phyloP scores from a whole-genome alignment of 2,329 filamentous ascomycete species.

The Phialophora expanda region DNA sequence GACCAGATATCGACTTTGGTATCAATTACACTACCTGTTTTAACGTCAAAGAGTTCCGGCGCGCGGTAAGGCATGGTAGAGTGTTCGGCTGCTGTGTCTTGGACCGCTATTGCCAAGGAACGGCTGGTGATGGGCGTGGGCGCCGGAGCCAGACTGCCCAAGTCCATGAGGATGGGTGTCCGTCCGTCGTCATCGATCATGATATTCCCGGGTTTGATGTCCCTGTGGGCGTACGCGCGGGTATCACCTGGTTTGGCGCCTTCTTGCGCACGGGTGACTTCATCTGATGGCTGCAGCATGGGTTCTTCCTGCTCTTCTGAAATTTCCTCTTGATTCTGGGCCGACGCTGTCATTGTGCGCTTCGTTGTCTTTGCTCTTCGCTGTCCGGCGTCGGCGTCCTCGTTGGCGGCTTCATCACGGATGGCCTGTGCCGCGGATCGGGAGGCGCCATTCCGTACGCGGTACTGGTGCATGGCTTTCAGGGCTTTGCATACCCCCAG shows the following conservation, averaged over 20 bases:
- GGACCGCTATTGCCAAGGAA: constrained; percentile 86
- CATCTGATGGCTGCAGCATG: constrained; percentile 72
- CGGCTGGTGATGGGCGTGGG: constrained; percentile 89
- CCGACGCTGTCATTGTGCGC: constrained; percentile 50
- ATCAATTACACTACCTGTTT: constrained; percentile 87
- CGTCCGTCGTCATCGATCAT: constrained; percentile 95
- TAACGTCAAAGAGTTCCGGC: constrained; percentile 96
- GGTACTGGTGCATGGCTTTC: constrained; percentile 89
- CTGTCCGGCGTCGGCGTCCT: constrained; percentile 53
- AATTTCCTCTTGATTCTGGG: constrained; percentile 64
- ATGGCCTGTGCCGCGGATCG: constrained; percentile 61
- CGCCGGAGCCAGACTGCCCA: constrained; percentile 86
- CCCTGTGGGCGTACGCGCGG: constrained; percentile 87
- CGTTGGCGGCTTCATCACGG: constrained; percentile 60
- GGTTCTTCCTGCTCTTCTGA: constrained; percentile 78
- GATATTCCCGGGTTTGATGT: constrained; percentile 98
- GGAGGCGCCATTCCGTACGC: constrained; percentile 56
- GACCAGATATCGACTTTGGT: constrained; percentile 99
- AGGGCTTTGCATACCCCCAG: constrained; percentile 88
- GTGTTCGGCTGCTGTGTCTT: constrained; percentile 94
- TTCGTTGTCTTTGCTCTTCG: constrained; percentile 49
- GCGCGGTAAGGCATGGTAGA: constrained; percentile 98
- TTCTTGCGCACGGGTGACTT: constrained; percentile 70
- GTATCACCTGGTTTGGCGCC: constrained; percentile 71
- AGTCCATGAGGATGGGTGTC: constrained; percentile 93